Evolutionary conservation across 129 eudicot species (phyloP), one percentile per base, ranked within the genome.

Genomic region (Centrapalus pauciflorus): DNA sequence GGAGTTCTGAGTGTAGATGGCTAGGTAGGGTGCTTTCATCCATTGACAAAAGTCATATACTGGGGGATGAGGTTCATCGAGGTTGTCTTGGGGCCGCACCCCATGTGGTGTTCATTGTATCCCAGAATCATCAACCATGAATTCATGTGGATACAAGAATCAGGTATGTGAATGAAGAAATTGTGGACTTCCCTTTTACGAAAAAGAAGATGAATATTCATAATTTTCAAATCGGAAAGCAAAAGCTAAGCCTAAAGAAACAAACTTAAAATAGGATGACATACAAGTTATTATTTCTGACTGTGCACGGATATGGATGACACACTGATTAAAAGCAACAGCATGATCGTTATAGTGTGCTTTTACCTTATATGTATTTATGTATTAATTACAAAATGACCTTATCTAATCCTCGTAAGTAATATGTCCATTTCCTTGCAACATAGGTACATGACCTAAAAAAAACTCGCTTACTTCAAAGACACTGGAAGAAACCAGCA

Each of bases 361-460:
- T 28, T 28, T 50, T 29, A 49, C 30, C 21, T 17, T 28, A 33
- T 19, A 51, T n/a, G n/a, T 28, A 34, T 19, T 30, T 61, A 21
- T 33, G 4, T 32, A 67, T n/a, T 58, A 58, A 51, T 51, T 51
- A 51, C n/a, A n/a, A n/a, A n/a, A n/a, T n/a, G n/a, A n/a, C n/a
- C n/a, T n/a, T n/a, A n/a, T n/a, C n/a, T n/a, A n/a, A n/a, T n/a
- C n/a, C n/a, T n/a, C n/a, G n/a, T n/a, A n/a, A n/a, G n/a, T n/a
- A n/a, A n/a, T n/a, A n/a, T n/a, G n/a, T n/a, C n/a, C n/a, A n/a
- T 38, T 2, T 34, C 40, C 40, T 34, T 3, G 11, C 7, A 34
- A 4, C 40, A 34, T 34, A 34, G 40, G 40, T 34, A 3, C 10
- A 34, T 34, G 40, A 11, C 40, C 40, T 34, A n/a, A n/a, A 34